phyloP scores from a whole-genome alignment of 805 yeast genomes.

The Ogataea neopini region DNA sequence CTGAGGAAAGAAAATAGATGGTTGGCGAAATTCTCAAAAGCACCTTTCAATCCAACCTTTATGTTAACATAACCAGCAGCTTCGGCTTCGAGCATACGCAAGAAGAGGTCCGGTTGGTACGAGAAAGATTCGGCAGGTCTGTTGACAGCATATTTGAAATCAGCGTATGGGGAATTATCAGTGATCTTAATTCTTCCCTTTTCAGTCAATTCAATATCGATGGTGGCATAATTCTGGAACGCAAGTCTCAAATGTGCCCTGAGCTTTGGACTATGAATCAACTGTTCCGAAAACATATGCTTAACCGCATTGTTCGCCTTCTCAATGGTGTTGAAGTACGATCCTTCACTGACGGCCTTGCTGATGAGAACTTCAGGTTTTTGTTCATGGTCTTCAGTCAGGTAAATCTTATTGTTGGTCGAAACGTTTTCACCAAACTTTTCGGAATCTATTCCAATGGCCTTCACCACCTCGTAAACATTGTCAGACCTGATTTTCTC shows the following conservation, averaged over 20 bases:
- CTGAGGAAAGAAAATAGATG: slow-evolving; percentile 57
- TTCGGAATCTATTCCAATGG: slow-evolving; percentile 76
- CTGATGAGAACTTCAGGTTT: slow-evolving; percentile 64
- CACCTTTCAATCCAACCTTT: slow-evolving; percentile 55
- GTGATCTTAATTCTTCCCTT: slow-evolving; percentile 80
- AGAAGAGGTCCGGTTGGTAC: slow-evolving; percentile 73
- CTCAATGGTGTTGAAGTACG: slow-evolving; percentile 55
- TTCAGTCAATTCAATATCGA: slow-evolving; percentile 78
- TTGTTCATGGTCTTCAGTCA: slow-evolving; percentile 65
- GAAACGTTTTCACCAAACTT: slow-evolving; percentile 81
- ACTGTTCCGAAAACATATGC: slow-evolving; percentile 74
- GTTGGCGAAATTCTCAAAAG: slow-evolving; percentile 44
- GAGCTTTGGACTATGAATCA: slow-evolving; percentile 77
- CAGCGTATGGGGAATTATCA: slow-evolving; percentile 77
- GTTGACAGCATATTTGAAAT: slow-evolving; percentile 87
- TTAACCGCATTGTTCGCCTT: slow-evolving; percentile 69
- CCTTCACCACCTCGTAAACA: slow-evolving; percentile 63
- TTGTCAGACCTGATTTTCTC: slow-evolving; percentile 69
- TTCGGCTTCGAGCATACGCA: slow-evolving; percentile 93
- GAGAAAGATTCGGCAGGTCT: slow-evolving; percentile 75
- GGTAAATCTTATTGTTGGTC: slow-evolving; percentile 64
- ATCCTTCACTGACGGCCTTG: slow-evolving; percentile 33
- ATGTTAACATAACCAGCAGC: slow-evolving; percentile 68
- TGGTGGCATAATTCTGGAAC: slow-evolving; percentile 60
- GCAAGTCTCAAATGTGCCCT: slow-evolving; percentile 69